These are phyloP conservation scores for Oleoguttula mirabilis DNA, from an alignment of 495 filamentous ascomycete species.

Conservation along the genomic window DNA sequence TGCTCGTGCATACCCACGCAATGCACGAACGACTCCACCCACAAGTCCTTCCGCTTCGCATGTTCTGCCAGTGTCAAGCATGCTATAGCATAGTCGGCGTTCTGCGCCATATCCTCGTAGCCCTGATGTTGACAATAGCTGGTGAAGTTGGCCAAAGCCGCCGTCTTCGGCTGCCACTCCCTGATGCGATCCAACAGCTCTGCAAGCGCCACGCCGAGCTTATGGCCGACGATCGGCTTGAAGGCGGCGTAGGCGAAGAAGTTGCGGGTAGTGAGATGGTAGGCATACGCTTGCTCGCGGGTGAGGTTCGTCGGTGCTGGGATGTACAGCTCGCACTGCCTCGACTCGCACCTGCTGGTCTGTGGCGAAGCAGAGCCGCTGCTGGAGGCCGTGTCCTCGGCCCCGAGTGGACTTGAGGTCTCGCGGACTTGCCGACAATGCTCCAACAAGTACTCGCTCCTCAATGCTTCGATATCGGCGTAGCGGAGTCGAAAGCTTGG, in stretches of 20 bases:
- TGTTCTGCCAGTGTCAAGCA: conserved; percentile 50
- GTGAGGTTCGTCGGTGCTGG: conserved; percentile 41
- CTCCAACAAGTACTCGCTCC: conserved; percentile 37
- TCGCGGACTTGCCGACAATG: conserved; percentile 29
- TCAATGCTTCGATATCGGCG: conserved; percentile 27
- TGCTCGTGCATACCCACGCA: conserved; percentile 54
- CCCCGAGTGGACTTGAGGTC: background rate
- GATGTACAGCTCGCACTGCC: conserved; percentile 47
- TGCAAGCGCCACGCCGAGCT: conserved; percentile 45
- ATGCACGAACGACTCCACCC: conserved; percentile 53
- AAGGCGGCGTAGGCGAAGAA: conserved; percentile 54
- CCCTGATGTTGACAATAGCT: conserved; percentile 47
- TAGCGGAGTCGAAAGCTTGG: conserved; percentile 49
- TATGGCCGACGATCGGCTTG: conserved; percentile 47
- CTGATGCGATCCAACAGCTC: conserved; percentile 46
- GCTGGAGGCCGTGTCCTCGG: conserved; percentile 2
- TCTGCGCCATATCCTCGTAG: conserved; percentile 48
- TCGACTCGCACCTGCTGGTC: conserved; percentile 6
- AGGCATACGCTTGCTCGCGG: conserved; percentile 39
- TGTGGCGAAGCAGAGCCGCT: conserved; percentile 12
- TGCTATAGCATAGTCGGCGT: conserved; percentile 47
- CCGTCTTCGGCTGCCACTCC: conserved; percentile 14
- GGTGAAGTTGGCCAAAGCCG: conserved; percentile 40
- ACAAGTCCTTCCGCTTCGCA: conserved; percentile 42
- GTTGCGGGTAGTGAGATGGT: conserved; percentile 54